Evolutionary conservation across 768 basidiomycete genomes (phyloP), one percentile per base, ranked within the genome.

Genomic region (Dacryopinax spathularia): DNA sequence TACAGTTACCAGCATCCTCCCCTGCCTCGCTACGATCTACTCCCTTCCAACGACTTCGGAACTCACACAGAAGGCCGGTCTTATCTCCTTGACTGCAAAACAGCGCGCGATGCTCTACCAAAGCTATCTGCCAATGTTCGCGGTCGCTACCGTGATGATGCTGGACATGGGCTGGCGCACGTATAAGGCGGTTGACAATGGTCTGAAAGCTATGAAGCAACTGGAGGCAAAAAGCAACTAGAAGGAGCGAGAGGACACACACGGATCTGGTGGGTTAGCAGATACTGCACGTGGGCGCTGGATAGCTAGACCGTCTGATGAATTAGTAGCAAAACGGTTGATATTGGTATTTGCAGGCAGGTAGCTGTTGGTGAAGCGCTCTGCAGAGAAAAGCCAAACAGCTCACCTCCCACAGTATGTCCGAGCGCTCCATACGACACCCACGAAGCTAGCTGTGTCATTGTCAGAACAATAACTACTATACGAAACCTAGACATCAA

Each of bases 121-220:
- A 5, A 84, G 82, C 68, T 92, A 92, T 69, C 70, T 89, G 2
- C 87, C 89, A 1, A 92, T 88, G 77, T 82, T 87, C 64, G 33
- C 89, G 7, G 72, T 91, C 1, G 88, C 90, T 0, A 67, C 88
- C 10, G 70, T 80, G 1, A 89, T 93, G 81, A 77, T 84, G 0
- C 65, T 86, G n/a, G 88, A 91, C 68, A 88, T 90, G 84, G 77
- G 48, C 29, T 56, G 48, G 48, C 48, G 48, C 48, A 56, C 48
- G 29, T 56, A 13, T 20, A 13, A 29, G 22, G 5, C 48, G 25
- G 48, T 56, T 29, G 48, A 29, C 3, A 29, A 22, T 13, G 48
- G 13, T 56, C 48, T 56, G 5, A 56, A 56, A 29, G 25, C 29
- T 22, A 15, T 18, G 9, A 56, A 56, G 48, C 13, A 10, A 20